Conservation (phyloP, 2,329 filamentous ascomycete species). For the Dryadomyces quercivorus region DNA sequence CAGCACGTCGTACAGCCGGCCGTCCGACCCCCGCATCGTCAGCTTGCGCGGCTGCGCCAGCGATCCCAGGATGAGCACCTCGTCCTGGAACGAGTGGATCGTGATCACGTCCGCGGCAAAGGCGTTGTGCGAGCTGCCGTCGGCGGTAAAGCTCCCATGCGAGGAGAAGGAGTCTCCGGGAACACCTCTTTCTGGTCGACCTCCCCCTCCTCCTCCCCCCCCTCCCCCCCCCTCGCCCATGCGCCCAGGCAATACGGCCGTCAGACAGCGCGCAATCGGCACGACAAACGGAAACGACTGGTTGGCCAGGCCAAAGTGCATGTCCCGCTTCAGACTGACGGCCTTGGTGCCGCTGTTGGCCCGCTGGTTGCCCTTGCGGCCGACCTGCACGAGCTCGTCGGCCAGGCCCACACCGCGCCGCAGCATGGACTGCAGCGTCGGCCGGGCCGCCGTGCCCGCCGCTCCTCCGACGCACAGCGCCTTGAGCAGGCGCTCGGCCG, state of each 20-base stretch:
- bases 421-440: constrained; percentile 4
- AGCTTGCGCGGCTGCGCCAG: constrained; percentile 87
- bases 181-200: background rate
- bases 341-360: constrained; percentile 57
- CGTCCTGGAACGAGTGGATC: constrained; percentile 68
- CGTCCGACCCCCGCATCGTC: constrained; percentile 78
- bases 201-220: background rate
- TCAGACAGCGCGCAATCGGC: constrained; percentile 74
- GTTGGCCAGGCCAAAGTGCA: constrained; percentile 74
- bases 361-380: constrained; percentile 62
- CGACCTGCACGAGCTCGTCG: constrained; percentile 31
- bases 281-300: constrained; percentile 80
- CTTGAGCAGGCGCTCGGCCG: constrained; percentile 43
- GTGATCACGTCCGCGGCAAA: constrained; percentile 81
- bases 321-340: constrained; percentile 64
- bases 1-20: constrained; percentile 74
- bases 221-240: background rate
- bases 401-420: constrained; percentile 39
- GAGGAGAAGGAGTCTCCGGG: too few relatives aligned
- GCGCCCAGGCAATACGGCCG: constrained; percentile 57
- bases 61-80: constrained; percentile 81
- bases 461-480: constrained; percentile 10
- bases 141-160: too few relatives aligned
- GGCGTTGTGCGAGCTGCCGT: constrained; percentile 57
- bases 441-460: background rate